Percentiles rank a stretch among this genome's conserved stretches.
Evolutionary conservation across 352 stramenopile genomes (phyloP).

Genomic region (Saprolegnia diclina): DNA sequence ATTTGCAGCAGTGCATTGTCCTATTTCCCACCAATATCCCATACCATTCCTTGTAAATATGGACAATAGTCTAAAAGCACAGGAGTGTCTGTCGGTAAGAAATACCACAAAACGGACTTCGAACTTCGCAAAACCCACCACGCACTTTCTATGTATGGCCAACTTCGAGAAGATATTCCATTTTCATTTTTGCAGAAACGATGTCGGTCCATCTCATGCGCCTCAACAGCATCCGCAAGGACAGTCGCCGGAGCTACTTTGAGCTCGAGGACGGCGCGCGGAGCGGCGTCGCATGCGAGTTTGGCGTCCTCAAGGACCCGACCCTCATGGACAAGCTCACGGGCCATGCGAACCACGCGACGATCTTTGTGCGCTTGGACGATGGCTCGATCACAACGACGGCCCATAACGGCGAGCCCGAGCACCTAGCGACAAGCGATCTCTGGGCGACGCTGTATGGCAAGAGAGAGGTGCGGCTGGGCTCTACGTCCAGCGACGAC

Average conservation of each 20-base stretch:
- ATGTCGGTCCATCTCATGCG: slow-evolving; percentile 3
- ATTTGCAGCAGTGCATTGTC: too few species aligned
- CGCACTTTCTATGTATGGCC: background rate
- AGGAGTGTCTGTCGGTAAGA: too few species aligned
- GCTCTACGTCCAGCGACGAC: background rate
- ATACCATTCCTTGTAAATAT: too few species aligned
- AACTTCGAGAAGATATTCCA: background rate
- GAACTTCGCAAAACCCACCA: background rate
- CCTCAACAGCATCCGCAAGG: slow-evolving; percentile 7
- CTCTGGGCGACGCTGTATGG: background rate
- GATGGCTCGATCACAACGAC: background rate
- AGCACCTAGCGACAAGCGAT: background rate
- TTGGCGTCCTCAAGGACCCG: background rate
- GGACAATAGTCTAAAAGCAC: too few species aligned
- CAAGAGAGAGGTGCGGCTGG: slow-evolving; percentile 14
- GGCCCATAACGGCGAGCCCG: background rate
- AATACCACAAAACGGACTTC: too few species aligned
- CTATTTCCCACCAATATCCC: too few species aligned
- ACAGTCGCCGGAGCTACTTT: background rate
- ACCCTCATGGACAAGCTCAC: slow-evolving; percentile 1
- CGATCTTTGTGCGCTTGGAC: background rate
- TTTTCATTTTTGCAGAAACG: background rate
- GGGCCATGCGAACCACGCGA: background rate
- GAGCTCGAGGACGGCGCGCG: background rate
- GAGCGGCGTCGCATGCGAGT: slow-evolving; percentile 7